These are phyloP conservation scores for Hibiscus trionum DNA, from an alignment of 345 rosid genomes.

Conservation along the genomic window DNA sequence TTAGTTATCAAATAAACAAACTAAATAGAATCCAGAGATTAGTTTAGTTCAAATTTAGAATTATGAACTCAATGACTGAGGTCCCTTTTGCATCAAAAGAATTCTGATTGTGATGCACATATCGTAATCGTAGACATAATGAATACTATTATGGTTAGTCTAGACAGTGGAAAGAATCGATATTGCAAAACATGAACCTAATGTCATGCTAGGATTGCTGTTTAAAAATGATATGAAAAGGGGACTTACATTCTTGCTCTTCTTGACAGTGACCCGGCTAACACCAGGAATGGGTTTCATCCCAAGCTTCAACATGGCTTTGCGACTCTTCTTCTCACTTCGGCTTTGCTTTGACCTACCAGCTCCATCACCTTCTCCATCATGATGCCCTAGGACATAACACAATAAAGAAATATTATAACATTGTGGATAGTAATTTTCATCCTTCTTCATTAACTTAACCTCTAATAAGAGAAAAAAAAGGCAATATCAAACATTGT, in stretches of 20 bases:
- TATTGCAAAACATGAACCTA: not conserved
- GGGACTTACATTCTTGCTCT: not conserved
- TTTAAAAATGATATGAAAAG: not conserved
- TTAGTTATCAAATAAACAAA: not conserved
- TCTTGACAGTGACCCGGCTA: not conserved
- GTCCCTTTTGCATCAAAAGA: not conserved
- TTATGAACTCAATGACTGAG: not conserved
- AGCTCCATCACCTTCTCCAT: not conserved
- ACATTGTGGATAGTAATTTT: not conserved
- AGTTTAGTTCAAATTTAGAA: not conserved
- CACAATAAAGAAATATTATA: not conserved
- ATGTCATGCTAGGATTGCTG: not conserved
- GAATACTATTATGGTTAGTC: not conserved
- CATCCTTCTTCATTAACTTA: too few species aligned
- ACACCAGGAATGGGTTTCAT: not conserved
- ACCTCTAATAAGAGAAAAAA: too few species aligned
- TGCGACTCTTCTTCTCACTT: slow-evolving; percentile 56
- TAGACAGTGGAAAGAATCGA: not conserved
- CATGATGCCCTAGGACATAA: not conserved
- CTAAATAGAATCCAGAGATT: too few species aligned
- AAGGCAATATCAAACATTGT: too few species aligned
- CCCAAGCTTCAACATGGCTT: slow-evolving; percentile 4
- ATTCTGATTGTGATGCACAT: not conserved
- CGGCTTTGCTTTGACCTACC: slow-evolving; percentile 75
- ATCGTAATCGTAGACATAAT: not conserved